Evolutionary conservation across 208 protist species (phyloP), one percentile per base, ranked within the genome.

Genomic region (Crithidia bombi): DNA sequence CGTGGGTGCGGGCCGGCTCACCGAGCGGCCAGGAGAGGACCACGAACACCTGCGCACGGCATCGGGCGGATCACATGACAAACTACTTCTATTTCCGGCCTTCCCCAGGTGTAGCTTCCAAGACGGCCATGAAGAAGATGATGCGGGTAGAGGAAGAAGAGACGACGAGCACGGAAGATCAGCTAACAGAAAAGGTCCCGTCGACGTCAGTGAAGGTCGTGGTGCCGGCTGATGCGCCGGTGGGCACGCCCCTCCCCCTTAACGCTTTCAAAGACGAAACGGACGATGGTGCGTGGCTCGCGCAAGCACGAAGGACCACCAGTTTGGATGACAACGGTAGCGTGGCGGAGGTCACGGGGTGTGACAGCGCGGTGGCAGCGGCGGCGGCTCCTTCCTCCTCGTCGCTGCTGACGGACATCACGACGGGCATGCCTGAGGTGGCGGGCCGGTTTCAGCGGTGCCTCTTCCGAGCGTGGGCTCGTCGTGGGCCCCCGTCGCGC

Each of bases 41-140:
- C 23, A 92, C 77, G 4, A 91, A 95, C 72, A 95, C 90, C 23
- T 90, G 80, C 36, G 68, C 57, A 26, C 65, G 55, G 12, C 83
- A 90, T 63, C 68, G 73, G 11, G 58, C 63, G 44, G 79, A 82
- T 26, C 58, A 51, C n/a, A 36, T 69, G 64, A 91, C 90, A 2
- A 95, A 95, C 73, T 84, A 83, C 52, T 91, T 67, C 73, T 95
- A 95, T 63, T 92, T 90, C 68, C 38, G 79, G 17, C 83, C 85
- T 14, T 79, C 84, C 4, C 67, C 51, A 1, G 41, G 58, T 5
- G 51, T 77, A 47, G 65, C 41, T 3, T 44, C 69, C 4, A 23
- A 39, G 25, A 38, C 28, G 5, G 43, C 15, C 36, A 46, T 65
- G 47, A 21, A 44, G 61, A 67, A 43, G 63, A 41, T 55, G 63